Evolutionary conservation across 495 filamentous ascomycete species (phyloP).

Genomic region (Cairneyella variabilis): DNA sequence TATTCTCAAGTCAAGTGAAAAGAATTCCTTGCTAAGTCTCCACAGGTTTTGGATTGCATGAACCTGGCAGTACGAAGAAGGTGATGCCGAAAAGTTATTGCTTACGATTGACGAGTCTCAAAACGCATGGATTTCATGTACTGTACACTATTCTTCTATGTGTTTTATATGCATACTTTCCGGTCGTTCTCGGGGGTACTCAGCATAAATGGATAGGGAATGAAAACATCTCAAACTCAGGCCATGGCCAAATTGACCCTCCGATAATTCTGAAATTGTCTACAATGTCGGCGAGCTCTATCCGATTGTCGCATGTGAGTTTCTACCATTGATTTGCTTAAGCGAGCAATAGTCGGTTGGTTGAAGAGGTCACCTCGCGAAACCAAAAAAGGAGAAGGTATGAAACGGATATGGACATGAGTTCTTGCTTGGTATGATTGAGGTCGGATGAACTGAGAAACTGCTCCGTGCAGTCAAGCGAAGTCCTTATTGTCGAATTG

Average conservation of each 20-base stretch:
- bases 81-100: slow-evolving; percentile 16
- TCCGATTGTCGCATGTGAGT: not conserved
- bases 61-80: slow-evolving; percentile 20
- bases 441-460: no score
- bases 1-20: not conserved
- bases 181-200: slow-evolving; percentile 4
- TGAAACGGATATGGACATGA: no score
- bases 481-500: no score
- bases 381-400: no score
- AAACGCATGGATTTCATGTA: slow-evolving; percentile 2
- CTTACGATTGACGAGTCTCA: slow-evolving; percentile 22
- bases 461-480: no score
- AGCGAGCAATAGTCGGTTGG: no score
- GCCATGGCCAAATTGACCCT: not conserved
- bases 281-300: not conserved
- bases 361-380: no score
- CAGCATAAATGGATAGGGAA: not conserved
- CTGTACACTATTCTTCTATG: slow-evolving; percentile 17
- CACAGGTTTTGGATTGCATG: slow-evolving; percentile 25
- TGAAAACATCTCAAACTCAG: not conserved
- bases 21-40: slow-evolving; percentile 5
- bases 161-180: no score
- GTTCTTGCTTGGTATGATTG: no score
- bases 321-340: no score
- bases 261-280: not conserved